Percentiles rank a stretch among this genome's conserved stretches.
phyloP scores from a whole-genome alignment of 192 early-diverging fungal genomes.

The Oehlia diaphana region DNA sequence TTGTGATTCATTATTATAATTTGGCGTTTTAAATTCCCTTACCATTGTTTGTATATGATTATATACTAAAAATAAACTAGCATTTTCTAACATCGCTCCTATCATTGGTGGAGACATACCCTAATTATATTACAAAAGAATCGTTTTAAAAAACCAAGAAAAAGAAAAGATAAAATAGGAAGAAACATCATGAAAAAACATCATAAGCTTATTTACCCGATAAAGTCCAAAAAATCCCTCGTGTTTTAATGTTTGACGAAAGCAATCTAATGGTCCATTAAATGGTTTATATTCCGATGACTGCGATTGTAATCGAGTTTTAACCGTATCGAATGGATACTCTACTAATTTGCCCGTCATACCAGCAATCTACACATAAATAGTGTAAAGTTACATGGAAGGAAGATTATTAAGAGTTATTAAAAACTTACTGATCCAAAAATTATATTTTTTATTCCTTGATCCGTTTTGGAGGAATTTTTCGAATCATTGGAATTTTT shows the following conservation, averaged over 20 bases:
- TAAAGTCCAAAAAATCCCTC: slow-evolving; percentile 89
- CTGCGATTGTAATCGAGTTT: slow-evolving; percentile 90
- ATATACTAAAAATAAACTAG: slow-evolving; percentile 86
- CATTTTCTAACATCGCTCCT: slow-evolving; percentile 95
- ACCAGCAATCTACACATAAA: slow-evolving; percentile 66
- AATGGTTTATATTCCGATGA: slow-evolving; percentile 65
- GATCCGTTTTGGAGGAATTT: background rate
- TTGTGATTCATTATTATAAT: slow-evolving; percentile 6
- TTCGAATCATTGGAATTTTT: too few relatives aligned
- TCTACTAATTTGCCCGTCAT: slow-evolving; percentile 93
- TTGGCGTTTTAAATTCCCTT: slow-evolving; percentile 43
- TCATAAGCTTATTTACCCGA: slow-evolving; percentile 55
- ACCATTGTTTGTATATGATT: slow-evolving; percentile 78
- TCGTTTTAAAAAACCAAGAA: background rate
- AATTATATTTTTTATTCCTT: slow-evolving; percentile 16
- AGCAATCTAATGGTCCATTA: slow-evolving; percentile 79
- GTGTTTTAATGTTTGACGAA: slow-evolving; percentile 66
- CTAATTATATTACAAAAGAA: slow-evolving; percentile 37
- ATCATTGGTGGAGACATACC: slow-evolving; percentile 88
- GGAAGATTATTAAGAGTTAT: too few relatives aligned
- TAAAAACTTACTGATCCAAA: slow-evolving; percentile 19
- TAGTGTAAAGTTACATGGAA: background rate
- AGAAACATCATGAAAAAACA: background rate
- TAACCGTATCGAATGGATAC: slow-evolving; percentile 95
- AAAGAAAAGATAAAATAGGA: background rate